Evolutionary conservation across 805 yeast genomes (phyloP).

Genomic region (Middelhovenomyces tepae): DNA sequence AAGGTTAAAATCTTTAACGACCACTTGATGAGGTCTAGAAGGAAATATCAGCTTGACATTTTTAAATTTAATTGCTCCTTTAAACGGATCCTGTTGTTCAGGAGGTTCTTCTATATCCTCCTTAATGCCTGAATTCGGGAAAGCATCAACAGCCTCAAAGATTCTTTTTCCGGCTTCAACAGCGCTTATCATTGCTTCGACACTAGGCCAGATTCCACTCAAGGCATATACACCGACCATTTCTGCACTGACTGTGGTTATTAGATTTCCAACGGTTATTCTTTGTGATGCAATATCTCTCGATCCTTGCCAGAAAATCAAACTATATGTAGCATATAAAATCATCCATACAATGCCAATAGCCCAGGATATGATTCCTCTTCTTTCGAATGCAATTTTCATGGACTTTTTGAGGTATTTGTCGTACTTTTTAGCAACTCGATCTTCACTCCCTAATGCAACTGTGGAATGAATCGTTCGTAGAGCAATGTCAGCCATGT

Average conservation of each 20-base stretch:
- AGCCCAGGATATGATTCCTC: conserved; percentile 2
- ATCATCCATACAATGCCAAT: conserved; percentile 21
- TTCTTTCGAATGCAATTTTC: conserved; percentile 15
- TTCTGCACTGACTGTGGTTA: conserved; percentile 17
- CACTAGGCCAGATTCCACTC: conserved; percentile 22
- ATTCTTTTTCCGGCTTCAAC: conserved; percentile 26
- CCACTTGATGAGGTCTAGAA: conserved; percentile 60
- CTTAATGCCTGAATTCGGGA: conserved; percentile 16
- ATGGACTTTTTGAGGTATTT: conserved; percentile 14
- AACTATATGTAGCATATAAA: conserved; percentile 20
- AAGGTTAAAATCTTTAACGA: conserved; percentile 63
- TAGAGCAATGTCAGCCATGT: conserved; percentile 20
- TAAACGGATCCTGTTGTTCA: conserved; percentile 12
- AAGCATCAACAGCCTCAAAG: conserved; percentile 26
- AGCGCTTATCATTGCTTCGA: conserved; percentile 19
- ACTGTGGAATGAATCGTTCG: conserved; percentile 20
- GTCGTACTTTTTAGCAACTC: conserved; percentile 18
- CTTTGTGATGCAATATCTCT: conserved; percentile 17
- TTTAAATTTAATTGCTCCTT: conserved; percentile 66
- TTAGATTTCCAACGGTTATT: conserved; percentile 7
- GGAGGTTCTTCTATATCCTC: conserved; percentile 16
- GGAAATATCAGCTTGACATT: conserved; percentile 83
- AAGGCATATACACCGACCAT: conserved; percentile 23
- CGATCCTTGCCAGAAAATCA: conserved; percentile 26
- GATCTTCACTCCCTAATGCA: conserved; percentile 21